Evolutionary conservation across 495 filamentous ascomycete genomes (phyloP), one percentile per base, ranked within the genome.

Genomic region (Neurospora sp.): DNA sequence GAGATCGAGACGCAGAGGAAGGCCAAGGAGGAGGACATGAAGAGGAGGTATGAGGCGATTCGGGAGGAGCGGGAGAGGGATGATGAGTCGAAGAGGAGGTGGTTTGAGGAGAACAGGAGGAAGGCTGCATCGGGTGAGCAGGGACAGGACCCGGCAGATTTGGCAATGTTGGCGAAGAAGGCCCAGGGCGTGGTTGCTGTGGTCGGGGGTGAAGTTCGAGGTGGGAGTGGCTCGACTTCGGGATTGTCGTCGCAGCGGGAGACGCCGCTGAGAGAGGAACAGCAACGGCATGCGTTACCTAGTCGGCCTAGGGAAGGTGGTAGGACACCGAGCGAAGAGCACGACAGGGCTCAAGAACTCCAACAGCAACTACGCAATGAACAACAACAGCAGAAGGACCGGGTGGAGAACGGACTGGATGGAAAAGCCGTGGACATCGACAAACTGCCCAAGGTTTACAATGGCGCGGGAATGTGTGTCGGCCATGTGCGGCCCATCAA

Each of bases 401-500:
- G 28, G 54, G 7, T 0, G 0, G 54, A 66, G 15, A 19, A 66
- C 15, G 54, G 54, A 8, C 54, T 31, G 24, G 54, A 66, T 36
- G 28, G 28, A 66, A 34, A 31, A 5, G 48, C 24, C 24, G 48
- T 59, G 11, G 48, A 59, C 48, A 6, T 28, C 0, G 48, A 59
- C 10, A 66, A 34, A 66, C 54, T 66, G 0, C 54, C 54, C 54
- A 66, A 66, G 15, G 54, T 66, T 19, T 66, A 66, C 13, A 66
- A 75, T 42, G 73, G 54, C 5, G 72, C 71, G 1, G 79, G 78
- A 5, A 42, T 54, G 0, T 9, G 77, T 1, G 43, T 81, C 3
- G 79, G 76, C 0, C 69, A 39, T n/a, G 24, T 80, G 8, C 73
- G 70, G 17, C 71, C 43, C 17, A 73, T 74, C 11, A 70, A 71